A percentile compares a stretch with the other conserved stretches of the same genome.
Evolutionary conservation across 768 basidiomycete species (phyloP).

Genomic region (Kwoniella bestiolae): DNA sequence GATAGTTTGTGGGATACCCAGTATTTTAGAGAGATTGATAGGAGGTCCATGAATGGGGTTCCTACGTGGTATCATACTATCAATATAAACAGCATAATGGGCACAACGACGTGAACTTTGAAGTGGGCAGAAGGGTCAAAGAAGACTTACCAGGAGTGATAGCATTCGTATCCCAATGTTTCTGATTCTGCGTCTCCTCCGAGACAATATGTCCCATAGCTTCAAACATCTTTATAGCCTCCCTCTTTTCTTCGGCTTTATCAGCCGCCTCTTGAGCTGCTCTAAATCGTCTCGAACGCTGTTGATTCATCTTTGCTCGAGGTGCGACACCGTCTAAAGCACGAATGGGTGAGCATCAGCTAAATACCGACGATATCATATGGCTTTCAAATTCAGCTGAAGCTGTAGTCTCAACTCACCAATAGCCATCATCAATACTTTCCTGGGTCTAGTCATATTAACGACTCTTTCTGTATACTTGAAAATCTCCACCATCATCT

Average conservation of each 20-base stretch:
- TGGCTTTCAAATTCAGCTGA: too few relatives aligned
- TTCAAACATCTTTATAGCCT: slow-evolving; percentile 86
- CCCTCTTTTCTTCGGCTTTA: slow-evolving; percentile 82
- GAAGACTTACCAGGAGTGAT: slow-evolving; percentile 78
- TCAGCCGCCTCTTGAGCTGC: slow-evolving; percentile 92
- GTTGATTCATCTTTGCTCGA: slow-evolving; percentile 99
- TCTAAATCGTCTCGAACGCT: slow-evolving; percentile 93
- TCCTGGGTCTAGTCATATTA: slow-evolving; percentile 93
- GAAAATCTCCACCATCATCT: slow-evolving; percentile 99
- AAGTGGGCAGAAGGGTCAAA: too few relatives aligned
- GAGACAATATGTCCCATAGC: slow-evolving; percentile 85
- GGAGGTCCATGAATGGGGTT: slow-evolving; percentile 95
- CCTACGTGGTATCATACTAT: slow-evolving; percentile 38
- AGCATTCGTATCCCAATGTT: slow-evolving; percentile 96
- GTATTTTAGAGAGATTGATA: slow-evolving; percentile 85
- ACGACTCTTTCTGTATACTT: slow-evolving; percentile 95
- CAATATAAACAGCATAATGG: background rate
- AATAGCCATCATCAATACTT: slow-evolving; percentile 96
- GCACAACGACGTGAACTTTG: background rate
- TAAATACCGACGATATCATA: too few relatives aligned
- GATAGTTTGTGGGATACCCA: slow-evolving; percentile 97
- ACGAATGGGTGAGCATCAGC: slow-evolving; percentile 14
- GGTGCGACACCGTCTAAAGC: slow-evolving; percentile 89
- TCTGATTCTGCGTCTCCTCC: slow-evolving; percentile 81
- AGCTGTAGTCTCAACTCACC: slow-evolving; percentile 64